Percentiles rank a stretch among this genome's conserved stretches.
These are phyloP conservation scores for Gossypium rotundifolium DNA, from an alignment of 345 rosid species.

Conservation along the genomic window DNA sequence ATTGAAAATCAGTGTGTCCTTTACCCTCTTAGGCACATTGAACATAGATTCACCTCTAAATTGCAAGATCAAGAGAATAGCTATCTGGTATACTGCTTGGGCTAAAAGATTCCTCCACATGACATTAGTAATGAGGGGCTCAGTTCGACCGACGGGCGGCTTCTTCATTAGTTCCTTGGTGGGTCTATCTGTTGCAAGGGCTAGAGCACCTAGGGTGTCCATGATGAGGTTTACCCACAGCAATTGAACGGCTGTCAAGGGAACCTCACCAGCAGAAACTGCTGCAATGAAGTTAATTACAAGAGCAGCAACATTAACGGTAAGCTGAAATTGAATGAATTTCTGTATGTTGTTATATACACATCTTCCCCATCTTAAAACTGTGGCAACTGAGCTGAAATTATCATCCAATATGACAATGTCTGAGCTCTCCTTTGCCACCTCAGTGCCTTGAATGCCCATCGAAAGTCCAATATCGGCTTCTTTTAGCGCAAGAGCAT, in stretches of 20 bases:
- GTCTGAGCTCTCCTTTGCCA: slow-evolving; percentile 64
- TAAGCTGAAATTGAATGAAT: slow-evolving; percentile 65
- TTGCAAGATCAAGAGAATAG: slow-evolving; percentile 44
- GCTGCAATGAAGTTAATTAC: slow-evolving; percentile 57
- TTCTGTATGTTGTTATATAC: slow-evolving; percentile 57
- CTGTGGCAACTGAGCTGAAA: slow-evolving; percentile 50
- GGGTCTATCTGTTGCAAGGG: slow-evolving; percentile 60
- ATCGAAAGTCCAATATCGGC: slow-evolving; percentile 65
- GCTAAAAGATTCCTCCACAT: slow-evolving; percentile 70
- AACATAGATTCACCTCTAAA: slow-evolving; percentile 53
- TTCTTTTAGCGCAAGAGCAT: slow-evolving; percentile 60
- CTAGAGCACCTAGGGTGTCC: slow-evolving; percentile 65
- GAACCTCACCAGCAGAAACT: slow-evolving; percentile 52
- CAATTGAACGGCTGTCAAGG: slow-evolving; percentile 53
- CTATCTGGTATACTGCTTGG: slow-evolving; percentile 57
- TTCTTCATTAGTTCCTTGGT: slow-evolving; percentile 48
- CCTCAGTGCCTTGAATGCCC: slow-evolving; percentile 66
- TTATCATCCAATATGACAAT: slow-evolving; percentile 59
- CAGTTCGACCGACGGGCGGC: slow-evolving; percentile 43
- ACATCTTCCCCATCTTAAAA: slow-evolving; percentile 60
- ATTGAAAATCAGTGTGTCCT: slow-evolving; percentile 55
- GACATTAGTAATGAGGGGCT: slow-evolving; percentile 53
- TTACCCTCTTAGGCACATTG: slow-evolving; percentile 32
- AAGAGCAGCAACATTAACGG: slow-evolving; percentile 57
- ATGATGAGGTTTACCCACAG: slow-evolving; percentile 68